Base-by-base conservation (phyloP, 2,329 filamentous ascomycete genomes). In the Dryadomyces quercus-mongolicae region DNA sequence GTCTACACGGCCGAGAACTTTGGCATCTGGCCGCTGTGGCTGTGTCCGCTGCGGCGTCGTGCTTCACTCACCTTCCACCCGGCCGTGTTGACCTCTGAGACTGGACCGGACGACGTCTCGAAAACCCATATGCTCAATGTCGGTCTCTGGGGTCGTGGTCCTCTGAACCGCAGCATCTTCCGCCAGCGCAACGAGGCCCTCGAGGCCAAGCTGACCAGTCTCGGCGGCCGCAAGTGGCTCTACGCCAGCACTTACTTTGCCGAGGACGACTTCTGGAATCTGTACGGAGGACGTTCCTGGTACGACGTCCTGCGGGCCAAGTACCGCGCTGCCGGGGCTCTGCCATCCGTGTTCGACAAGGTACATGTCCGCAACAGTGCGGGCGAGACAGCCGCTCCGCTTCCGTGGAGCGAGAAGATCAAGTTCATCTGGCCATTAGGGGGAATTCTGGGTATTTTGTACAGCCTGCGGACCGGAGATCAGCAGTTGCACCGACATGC, bases 191-290 rank as follows among this genome's bases (percentile, higher is more conserved):
- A 94, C 67, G 77, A 84, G 38, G 74, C 74, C 43, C 73, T 93
- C 25, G 88, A 93, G 70, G 69, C 71, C 21, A 84, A 85, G 64
- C 77, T 90, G 5, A 72, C 73, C 49, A 74, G 80, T 59, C 75
- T 93, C 0, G 82, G 82, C 44, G 88, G 88, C 1, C 80, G 86
- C 72, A 94, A 93, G 71, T 93, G 88, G 85, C 72, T 93, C 9
- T 93, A 94, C 67, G 88, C 88, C 3, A 86, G 91, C 62, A 85
- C 87, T 0, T 93, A 89, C 69, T 92, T 93, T 65, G 75, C 77
- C 13, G 77, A 86, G 63, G 70, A 76, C 0, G 81, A 86, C 64
- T 88, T 86, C 68, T 86, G 83, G 82, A 62, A 69, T 38, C 71
- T 81, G 50, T 86, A 86, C 64, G 73, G 72, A 54, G 74, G 80